Evolutionary conservation across 495 filamentous ascomycete genomes (phyloP).

Genomic region (Cryomyces minteri): DNA sequence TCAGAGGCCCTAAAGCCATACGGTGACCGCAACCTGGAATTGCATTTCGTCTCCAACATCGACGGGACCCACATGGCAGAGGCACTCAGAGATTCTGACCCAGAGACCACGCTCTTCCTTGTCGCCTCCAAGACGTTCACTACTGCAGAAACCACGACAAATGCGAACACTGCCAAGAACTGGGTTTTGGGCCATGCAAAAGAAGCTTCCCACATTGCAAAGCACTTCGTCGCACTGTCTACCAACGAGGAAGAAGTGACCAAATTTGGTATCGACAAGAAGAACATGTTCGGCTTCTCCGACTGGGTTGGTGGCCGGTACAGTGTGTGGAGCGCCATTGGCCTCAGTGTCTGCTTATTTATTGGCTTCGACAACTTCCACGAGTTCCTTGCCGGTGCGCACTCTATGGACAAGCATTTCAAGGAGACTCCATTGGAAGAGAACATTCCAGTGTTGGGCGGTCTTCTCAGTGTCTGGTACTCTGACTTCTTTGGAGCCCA

Average conservation of each 20-base stretch:
- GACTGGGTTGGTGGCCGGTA: conserved; percentile 97
- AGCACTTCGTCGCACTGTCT: conserved; percentile 96
- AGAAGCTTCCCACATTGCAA: conserved; percentile 60
- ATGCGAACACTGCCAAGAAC: conserved; percentile 86
- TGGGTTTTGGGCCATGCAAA: conserved; percentile 89
- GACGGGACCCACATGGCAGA: conserved; percentile 96
- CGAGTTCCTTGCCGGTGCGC: conserved; percentile 84
- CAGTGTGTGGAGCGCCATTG: conserved; percentile 97
- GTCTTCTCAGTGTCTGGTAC: conserved; percentile 93
- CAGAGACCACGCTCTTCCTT: conserved; percentile 94
- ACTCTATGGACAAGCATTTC: conserved; percentile 99
- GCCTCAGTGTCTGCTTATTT: conserved; percentile 82
- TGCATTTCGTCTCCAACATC: conserved; percentile 99
- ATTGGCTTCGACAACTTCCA: conserved; percentile 96
- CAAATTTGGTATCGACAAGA: conserved; percentile 93
- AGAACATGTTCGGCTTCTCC: conserved; percentile 98
- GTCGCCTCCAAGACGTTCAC: conserved; percentile 99
- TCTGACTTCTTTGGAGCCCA: conserved; percentile 96
- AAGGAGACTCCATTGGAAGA: conserved; percentile 70
- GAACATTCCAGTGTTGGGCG: conserved; percentile 87
- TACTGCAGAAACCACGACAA: conserved; percentile 90
- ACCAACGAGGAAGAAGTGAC: conserved; percentile 90
- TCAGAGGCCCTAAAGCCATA: conserved; percentile 93
- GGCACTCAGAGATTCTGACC: conserved; percentile 71
- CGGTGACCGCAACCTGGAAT: conserved; percentile 58